Percentiles rank a stretch among this genome's conserved stretches.
Evolutionary conservation across 305 asterid species (phyloP).

Genomic region (Rubia tinctorum): DNA sequence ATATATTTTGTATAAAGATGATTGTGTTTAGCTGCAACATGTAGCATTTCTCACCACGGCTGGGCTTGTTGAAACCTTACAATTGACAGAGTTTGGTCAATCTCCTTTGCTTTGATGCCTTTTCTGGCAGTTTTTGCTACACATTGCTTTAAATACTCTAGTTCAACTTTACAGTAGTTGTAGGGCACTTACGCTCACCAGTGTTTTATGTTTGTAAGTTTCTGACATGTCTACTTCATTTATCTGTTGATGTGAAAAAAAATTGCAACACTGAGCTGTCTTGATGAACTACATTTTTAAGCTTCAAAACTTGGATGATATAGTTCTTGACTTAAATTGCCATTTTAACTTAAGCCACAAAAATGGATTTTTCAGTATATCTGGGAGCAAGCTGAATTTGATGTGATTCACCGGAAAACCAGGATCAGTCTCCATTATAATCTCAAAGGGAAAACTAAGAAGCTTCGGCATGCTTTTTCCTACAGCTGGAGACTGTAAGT

Average conservation of each 20-base stretch:
- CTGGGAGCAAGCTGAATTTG: slow-evolving; percentile 97
- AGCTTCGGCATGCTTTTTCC: slow-evolving; percentile 88
- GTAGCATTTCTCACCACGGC: background rate
- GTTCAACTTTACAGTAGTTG: background rate
- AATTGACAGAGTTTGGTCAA: background rate
- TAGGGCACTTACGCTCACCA: background rate
- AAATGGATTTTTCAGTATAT: slow-evolving; percentile 50
- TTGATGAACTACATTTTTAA: background rate
- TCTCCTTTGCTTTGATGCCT: background rate
- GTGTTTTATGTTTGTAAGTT: background rate
- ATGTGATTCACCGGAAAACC: slow-evolving; percentile 80
- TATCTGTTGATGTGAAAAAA: background rate
- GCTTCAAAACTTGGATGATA: background rate
- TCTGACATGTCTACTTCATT: background rate
- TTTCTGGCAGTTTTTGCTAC: background rate
- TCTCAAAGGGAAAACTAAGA: slow-evolving; percentile 62
- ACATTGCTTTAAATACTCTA: background rate
- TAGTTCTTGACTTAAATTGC: background rate
- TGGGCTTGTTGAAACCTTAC: background rate
- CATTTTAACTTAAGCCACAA: background rate
- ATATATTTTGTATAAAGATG: background rate
- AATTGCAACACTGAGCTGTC: background rate
- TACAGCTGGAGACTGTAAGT: slow-evolving; percentile 99
- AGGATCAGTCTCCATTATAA: slow-evolving; percentile 94
- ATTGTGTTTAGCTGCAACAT: background rate